Conservation (phyloP, 768 basidiomycete genomes). For the Russula sp. region DNA sequence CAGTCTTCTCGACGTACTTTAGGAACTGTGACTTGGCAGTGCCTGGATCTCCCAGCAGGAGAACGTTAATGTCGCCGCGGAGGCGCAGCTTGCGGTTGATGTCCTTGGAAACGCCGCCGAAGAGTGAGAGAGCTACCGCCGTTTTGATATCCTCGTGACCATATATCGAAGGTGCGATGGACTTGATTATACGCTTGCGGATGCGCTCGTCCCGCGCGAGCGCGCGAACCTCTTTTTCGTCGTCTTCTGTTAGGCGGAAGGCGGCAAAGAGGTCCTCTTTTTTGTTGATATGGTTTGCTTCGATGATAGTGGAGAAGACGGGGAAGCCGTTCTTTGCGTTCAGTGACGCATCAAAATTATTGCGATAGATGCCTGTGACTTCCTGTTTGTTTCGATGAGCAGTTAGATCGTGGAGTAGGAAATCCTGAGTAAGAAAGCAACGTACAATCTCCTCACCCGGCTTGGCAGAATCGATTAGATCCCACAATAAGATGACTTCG, state of each 20-base stretch:
- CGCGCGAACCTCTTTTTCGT: constrained; percentile 85
- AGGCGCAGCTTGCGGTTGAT: constrained; percentile 96
- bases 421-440: not conserved
- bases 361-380: constrained; percentile 96
- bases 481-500: constrained; percentile 96
- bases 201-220: constrained; percentile 92
- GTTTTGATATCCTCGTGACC: constrained; percentile 99
- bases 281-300: constrained; percentile 98
- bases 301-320: constrained; percentile 96
- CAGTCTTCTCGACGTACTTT: constrained; percentile 98
- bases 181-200: constrained; percentile 95
- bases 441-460: constrained; percentile 96
- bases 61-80: constrained; percentile 96
- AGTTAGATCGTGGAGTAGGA: not conserved
- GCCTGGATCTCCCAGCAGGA: constrained; percentile 95
- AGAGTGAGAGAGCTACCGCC: constrained; percentile 90
- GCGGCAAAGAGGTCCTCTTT: constrained; percentile 99
- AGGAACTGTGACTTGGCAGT: constrained; percentile 99
- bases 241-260: constrained; percentile 94
- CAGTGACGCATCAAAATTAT: constrained; percentile 97
- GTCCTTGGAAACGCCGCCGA: constrained; percentile 92
- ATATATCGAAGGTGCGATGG: constrained; percentile 97
- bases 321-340: constrained; percentile 99
- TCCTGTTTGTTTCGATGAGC: constrained; percentile 53
- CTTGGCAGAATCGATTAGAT: constrained; percentile 96